Conservation (phyloP, 208 protist genomes). For the Leishmania aethiopica region DNA sequence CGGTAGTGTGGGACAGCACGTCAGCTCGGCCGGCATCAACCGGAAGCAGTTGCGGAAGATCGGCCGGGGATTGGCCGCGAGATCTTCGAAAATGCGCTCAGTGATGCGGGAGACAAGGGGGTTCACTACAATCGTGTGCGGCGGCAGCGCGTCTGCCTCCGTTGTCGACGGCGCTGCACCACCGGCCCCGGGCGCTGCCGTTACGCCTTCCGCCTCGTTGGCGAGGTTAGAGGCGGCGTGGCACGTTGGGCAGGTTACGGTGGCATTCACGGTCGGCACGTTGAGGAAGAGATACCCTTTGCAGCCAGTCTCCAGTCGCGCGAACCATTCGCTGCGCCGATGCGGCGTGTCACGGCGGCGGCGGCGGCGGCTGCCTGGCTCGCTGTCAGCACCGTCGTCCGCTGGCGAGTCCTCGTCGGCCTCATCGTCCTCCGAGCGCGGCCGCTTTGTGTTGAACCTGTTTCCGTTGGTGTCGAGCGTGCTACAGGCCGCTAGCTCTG, state of each 20-base stretch:
- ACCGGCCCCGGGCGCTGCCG: neutral
- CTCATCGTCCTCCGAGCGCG: slow-evolving; percentile 5
- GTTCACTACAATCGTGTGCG: slow-evolving; percentile 77
- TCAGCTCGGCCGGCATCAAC: slow-evolving; percentile 76
- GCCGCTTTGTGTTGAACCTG: slow-evolving; percentile 29
- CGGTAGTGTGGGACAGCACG: slow-evolving; percentile 76
- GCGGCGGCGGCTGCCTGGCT: neutral
- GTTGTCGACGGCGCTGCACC: neutral
- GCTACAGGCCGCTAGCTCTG: slow-evolving; percentile 32
- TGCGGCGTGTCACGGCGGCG: slow-evolving; percentile 10
- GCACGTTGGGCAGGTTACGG: slow-evolving; percentile 38
- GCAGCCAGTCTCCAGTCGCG: slow-evolving; percentile 59
- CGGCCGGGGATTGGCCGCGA: slow-evolving; percentile 53
- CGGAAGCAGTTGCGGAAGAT: slow-evolving; percentile 83
- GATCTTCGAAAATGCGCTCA: slow-evolving; percentile 76
- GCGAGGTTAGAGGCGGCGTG: slow-evolving; percentile 8
- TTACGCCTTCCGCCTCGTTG: neutral
- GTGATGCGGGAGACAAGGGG: slow-evolving; percentile 71
- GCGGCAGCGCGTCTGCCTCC: slow-evolving; percentile 12
- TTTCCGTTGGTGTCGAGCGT: slow-evolving; percentile 17
- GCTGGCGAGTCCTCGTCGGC: slow-evolving; percentile 5
- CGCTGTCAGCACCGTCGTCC: slow-evolving; percentile 23
- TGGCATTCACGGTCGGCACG: slow-evolving; percentile 37
- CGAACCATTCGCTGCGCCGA: slow-evolving; percentile 47
- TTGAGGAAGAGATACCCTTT: slow-evolving; percentile 74